Conservation (phyloP, 116 monocot species). For the Dioscorea cayenensis region DNA sequence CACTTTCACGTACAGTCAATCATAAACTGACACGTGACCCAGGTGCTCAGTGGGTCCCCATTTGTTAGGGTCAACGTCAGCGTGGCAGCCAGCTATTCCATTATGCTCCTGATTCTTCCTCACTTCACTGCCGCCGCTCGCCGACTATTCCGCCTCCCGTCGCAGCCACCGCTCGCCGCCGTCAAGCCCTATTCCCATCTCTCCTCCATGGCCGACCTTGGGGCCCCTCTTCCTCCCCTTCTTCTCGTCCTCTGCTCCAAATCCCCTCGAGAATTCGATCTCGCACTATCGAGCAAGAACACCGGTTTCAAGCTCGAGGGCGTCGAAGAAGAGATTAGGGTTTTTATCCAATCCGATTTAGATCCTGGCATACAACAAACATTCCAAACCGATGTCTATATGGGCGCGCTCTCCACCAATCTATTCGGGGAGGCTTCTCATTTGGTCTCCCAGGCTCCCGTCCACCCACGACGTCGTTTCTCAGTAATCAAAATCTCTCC, state of each 20-base stretch:
- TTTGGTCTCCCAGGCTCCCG: constrained; percentile 74
- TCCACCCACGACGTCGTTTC: constrained; percentile 90
- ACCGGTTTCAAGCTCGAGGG: constrained; percentile 25
- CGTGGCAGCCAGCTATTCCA: too few species aligned
- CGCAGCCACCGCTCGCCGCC: not conserved
- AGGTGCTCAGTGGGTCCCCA: too few species aligned
- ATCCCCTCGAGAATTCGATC: constrained; percentile 30
- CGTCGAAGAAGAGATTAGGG: constrained; percentile 13
- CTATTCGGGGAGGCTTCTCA: constrained; percentile 62
- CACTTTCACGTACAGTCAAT: too few species aligned
- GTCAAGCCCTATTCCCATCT: not conserved
- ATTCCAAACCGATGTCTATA: constrained; percentile 33
- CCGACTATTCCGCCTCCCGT: not conserved
- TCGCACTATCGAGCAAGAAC: constrained; percentile 30
- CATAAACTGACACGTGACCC: too few species aligned
- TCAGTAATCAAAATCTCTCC: constrained; percentile 35
- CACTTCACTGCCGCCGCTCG: not conserved
- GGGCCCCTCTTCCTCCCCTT: not conserved
- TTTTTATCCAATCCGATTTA: constrained; percentile 30
- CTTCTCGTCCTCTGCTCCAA: constrained; percentile 50
- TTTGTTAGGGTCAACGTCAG: too few species aligned
- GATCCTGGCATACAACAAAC: constrained; percentile 6
- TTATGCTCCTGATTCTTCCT: not conserved
- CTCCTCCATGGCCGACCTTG: not conserved
- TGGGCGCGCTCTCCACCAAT: constrained; percentile 42